These are phyloP conservation scores for Tolypocladium tropicale DNA, from an alignment of 2,329 filamentous ascomycete species.

Conservation along the genomic window DNA sequence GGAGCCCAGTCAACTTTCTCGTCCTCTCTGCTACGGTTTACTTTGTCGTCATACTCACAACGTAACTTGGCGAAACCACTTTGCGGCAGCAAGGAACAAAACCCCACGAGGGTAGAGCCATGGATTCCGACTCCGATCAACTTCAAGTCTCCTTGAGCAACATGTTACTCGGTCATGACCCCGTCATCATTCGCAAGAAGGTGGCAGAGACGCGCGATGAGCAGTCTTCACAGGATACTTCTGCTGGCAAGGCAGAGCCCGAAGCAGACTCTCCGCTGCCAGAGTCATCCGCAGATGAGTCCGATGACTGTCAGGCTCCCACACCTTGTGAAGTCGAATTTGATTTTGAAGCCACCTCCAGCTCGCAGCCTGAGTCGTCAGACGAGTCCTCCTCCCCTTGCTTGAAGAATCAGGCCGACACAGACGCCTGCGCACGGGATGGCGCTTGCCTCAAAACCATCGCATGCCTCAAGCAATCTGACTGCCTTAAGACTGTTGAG, in stretches of 20 bases:
- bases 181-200: background rate
- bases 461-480: constrained; percentile 1
- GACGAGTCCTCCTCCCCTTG: background rate
- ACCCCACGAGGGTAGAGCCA: background rate
- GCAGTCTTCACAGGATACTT: background rate
- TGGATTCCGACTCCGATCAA: background rate
- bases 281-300: background rate
- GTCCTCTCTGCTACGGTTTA: too few species aligned
- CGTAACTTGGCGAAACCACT: background rate
- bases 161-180: background rate
- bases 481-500: background rate
- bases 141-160: background rate
- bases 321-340: background rate
- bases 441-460: background rate
- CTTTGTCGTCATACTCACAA: too few species aligned
- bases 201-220: background rate
- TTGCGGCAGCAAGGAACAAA: background rate
- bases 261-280: background rate
- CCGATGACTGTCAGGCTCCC: background rate
- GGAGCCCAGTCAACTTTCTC: background rate
- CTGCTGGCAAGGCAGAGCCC: background rate
- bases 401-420: background rate
- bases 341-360: background rate
- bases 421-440: background rate
- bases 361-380: background rate